Percentiles rank a stretch among this genome's conserved stretches.
phyloP scores from a whole-genome alignment of 1,284 basidiomycete genomes.

The Farysia itapuensis region DNA sequence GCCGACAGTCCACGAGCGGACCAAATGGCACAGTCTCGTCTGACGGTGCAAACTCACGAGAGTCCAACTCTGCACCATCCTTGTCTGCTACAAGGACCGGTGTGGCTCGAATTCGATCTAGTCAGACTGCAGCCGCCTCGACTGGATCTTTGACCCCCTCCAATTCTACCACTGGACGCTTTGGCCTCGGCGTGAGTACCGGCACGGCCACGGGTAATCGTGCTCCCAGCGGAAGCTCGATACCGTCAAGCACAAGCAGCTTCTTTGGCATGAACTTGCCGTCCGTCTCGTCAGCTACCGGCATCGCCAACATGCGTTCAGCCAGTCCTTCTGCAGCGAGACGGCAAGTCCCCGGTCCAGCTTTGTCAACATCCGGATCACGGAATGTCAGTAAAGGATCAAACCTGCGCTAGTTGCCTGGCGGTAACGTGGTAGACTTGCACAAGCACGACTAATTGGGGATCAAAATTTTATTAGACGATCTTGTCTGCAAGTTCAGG shows the following conservation, averaged over 20 bases:
- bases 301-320: constrained; percentile 1
- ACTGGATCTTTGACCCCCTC: too few relatives aligned
- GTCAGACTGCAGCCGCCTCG: too few relatives aligned
- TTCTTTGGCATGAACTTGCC: constrained; percentile 38
- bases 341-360: constrained; percentile 3
- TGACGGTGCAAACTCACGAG: constrained; percentile 12
- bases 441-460: too few relatives aligned
- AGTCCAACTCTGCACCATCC: too few relatives aligned
- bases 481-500: constrained; percentile 47
- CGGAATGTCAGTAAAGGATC: constrained; percentile 28
- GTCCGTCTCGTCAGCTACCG: not conserved
- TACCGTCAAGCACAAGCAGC: constrained; percentile 10
- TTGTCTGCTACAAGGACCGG: too few relatives aligned
- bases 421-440: too few relatives aligned
- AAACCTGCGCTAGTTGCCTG: constrained; percentile 10
- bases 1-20: constrained; percentile 19
- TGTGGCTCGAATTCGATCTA: too few relatives aligned
- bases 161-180: too few relatives aligned
- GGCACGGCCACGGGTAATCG: too few relatives aligned
- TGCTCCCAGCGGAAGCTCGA: too few relatives aligned
- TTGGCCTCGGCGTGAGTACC: too few relatives aligned
- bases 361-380: constrained; percentile 14
- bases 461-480: too few relatives aligned
- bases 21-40: not conserved
- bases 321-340: constrained; percentile 18